These are phyloP conservation scores for Tremella mesenterica DNA, from an alignment of 768 basidiomycete species.

Conservation along the genomic window DNA sequence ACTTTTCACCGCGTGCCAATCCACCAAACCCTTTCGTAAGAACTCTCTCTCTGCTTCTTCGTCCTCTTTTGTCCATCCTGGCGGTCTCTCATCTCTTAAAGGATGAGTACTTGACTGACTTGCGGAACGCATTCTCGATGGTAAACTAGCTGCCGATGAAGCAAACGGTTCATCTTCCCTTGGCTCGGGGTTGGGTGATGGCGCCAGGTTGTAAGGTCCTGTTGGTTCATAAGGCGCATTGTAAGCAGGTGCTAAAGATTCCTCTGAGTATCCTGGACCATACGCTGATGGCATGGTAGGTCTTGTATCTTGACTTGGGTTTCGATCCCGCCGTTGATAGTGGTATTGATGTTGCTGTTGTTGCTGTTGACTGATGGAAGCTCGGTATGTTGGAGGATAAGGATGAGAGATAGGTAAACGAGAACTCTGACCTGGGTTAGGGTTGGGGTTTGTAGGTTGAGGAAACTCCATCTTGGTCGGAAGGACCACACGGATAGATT, in stretches of 20 bases:
- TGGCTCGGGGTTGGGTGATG: not conserved
- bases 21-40: slow-evolving; percentile 34
- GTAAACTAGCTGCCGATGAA: not conserved
- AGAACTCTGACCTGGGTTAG: too few species aligned
- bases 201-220: not conserved
- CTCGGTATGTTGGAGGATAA: slow-evolving; percentile 20
- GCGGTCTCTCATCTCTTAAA: slow-evolving; percentile 11
- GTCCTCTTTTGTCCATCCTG: slow-evolving; percentile 28
- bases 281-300: not conserved
- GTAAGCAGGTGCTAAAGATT: not conserved
- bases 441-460: not conserved
- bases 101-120: not conserved
- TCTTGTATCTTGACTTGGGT: not conserved
- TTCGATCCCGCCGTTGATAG: slow-evolving; percentile 6
- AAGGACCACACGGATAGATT: too few species aligned
- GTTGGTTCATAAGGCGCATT: not conserved
- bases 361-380: not conserved
- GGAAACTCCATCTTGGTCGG: not conserved
- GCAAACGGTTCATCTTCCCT: not conserved
- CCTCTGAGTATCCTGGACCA: not conserved
- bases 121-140: not conserved
- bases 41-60: slow-evolving; percentile 35
- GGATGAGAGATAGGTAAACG: slow-evolving; percentile 14
- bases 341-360: slow-evolving; percentile 8
- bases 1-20: slow-evolving; percentile 33